Evolutionary conservation across 768 basidiomycete genomes (phyloP), one percentile per base, ranked within the genome.

Genomic region (Rubroboletus satanas): DNA sequence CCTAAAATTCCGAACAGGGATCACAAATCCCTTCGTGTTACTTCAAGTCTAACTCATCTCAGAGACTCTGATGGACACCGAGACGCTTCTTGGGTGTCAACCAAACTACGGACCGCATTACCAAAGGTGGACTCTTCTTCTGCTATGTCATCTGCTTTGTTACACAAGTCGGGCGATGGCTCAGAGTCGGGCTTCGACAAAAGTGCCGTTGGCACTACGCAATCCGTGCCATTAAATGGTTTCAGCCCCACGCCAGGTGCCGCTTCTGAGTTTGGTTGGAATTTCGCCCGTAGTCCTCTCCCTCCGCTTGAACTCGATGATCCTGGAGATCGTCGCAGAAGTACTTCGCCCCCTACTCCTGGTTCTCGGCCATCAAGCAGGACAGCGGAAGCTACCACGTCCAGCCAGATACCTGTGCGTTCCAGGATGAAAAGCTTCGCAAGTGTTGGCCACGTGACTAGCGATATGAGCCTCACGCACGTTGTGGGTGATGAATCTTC

Each of bases 381-480:
- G 26, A 44, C 55, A 28, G 65, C 72, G 6, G 65, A 64, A 18
- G 49, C 58, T 15, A 50, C 54, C 43, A 51, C 54, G 17, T 56
- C 68, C 8, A 80, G 79, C 50, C 71, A 74, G 31, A 79, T 83
- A 50, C 80, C 81, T 14, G 71, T 79, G 5, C 71, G 71, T 23
- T 71, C 79, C 17, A 71, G 74, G 18, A 60, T 67, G 48, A 77
- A 76, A 60, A 57, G 52, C 6, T 62, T 56, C 45, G 63, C 57
- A n/a, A 55, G 45, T 42, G 39, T 56, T 45, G 53, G 56, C 14
- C 55, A 65, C 18, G 60, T 39, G 7, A 33, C 58, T 4, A 68
- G 59, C 15, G 57, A 62, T 54, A 57, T 56, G 52, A 67, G 62
- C 21, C 11, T 70, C 41, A 68, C 68, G 4, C 43, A 60, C n/a